These are phyloP conservation scores for Turnera subulata DNA, from an alignment of 345 rosid species.

Conservation along the genomic window DNA sequence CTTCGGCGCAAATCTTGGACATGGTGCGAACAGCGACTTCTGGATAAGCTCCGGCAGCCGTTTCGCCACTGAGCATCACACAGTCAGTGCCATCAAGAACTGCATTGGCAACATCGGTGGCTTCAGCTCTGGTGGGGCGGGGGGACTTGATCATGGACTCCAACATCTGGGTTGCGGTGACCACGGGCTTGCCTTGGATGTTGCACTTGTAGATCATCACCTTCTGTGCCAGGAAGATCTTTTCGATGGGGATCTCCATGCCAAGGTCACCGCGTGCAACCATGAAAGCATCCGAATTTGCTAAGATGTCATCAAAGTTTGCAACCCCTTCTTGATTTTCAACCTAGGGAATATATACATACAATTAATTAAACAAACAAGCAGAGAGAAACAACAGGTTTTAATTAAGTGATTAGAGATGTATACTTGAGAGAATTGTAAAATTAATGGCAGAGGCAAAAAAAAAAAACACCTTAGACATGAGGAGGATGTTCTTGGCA, in stretches of 20 bases:
- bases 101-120: conserved; percentile 96
- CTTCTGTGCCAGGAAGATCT: conserved; percentile 94
- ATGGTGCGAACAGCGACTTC: conserved; percentile 85
- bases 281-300: conserved; percentile 93
- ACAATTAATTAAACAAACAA: too few relatives aligned
- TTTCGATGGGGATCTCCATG: conserved; percentile 97
- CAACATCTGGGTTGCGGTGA: conserved; percentile 56
- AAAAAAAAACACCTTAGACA: conserved; percentile 74
- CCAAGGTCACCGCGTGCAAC: conserved; percentile 98
- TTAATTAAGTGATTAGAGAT: too few relatives aligned
- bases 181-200: conserved; percentile 91
- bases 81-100: conserved; percentile 94
- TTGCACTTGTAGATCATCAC: conserved; percentile 99
- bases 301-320: conserved; percentile 84
- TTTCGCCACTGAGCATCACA: conserved; percentile 96
- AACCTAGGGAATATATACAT: conserved; percentile 38
- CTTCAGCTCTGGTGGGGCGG: conserved; percentile 96
- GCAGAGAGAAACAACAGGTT: too few relatives aligned
- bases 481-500: conserved; percentile 78
- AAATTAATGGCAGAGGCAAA: background rate
- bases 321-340: conserved; percentile 99
- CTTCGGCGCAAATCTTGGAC: conserved; percentile 91
- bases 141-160: conserved; percentile 99
- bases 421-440: too few relatives aligned
- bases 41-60: conserved; percentile 98